Base-by-base conservation (phyloP, 192 early-diverging fungal genomes). In the Coemansia sp. region DNA sequence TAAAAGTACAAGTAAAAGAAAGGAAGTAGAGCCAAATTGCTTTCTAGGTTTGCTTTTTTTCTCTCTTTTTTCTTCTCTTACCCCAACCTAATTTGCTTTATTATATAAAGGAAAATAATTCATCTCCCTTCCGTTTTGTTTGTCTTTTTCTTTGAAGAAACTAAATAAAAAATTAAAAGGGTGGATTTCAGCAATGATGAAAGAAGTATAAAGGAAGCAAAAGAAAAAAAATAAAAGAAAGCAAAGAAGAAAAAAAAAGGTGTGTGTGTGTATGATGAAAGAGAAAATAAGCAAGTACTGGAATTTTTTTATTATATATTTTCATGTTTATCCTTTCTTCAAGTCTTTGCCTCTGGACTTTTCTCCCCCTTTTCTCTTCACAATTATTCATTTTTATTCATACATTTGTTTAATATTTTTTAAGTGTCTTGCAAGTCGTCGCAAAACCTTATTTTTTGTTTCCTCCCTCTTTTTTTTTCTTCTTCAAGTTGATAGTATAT, bases 341-440 rank as follows among this genome's bases (percentile, higher is more conserved):
- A 67, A 67, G 65, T 57, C 65, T 67, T 64, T 64, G 8, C 22
- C 3, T 8, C 34, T 59, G 57, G 57, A 59, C 53, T 66, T 54
- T 54, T 66, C 20, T 57, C 38, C 9, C 54, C 17, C 2, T 51
- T 64, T 51, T 38, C 51, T 55, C 64, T 65, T 65, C 64, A 54
- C 34, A 65, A 53, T 53, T 52, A 35, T 36, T 28, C 43, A 36
- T 35, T 59, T 14, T 36, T 59, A 54, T 37, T 15, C 12, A 17
- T n/a, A 22, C 11, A 4, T 36, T 36, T 34, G 12, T 48, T 3
- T 15, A 48, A 15, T 48, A 1, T 48, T 15, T 12, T 15, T 15
- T 12, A 41, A 41, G 39, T 41, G 8, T 41, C 8, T 48, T 15
- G 3, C 45, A 48, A 48, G 45, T 48, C 45, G 45, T 48, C 5